These are phyloP conservation scores for Microbotryum intermedium DNA, from an alignment of 1,284 basidiomycete genomes.

Conservation along the genomic window DNA sequence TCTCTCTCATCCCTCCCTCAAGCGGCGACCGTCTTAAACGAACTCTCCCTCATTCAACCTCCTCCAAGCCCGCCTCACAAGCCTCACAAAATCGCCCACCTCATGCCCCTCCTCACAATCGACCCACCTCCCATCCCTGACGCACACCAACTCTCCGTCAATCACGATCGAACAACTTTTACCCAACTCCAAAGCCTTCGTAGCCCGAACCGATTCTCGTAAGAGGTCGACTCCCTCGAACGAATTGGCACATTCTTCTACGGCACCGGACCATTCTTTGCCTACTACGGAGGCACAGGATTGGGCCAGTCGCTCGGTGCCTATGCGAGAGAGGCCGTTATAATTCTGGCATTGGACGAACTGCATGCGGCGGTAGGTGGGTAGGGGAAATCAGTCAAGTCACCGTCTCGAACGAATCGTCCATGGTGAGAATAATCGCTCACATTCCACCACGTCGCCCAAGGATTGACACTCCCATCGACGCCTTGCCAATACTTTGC, in stretches of 20 bases:
- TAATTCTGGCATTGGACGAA: slow-evolving; percentile 30
- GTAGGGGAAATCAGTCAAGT: no score
- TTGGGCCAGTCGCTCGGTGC: slow-evolving; percentile 19
- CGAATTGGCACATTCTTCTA: slow-evolving; percentile 18
- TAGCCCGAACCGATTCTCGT: slow-evolving; percentile 7
- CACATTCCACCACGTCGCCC: slow-evolving; percentile 23
- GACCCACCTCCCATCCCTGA: slow-evolving; percentile 24
- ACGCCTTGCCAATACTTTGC: slow-evolving; percentile 5
- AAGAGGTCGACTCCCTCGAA: slow-evolving; percentile 19
- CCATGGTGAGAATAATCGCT: background rate
- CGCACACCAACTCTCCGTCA: slow-evolving; percentile 15
- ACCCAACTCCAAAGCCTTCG: slow-evolving; percentile 8
- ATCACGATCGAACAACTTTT: slow-evolving; percentile 32
- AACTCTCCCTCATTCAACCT: background rate
- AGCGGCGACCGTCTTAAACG: no score
- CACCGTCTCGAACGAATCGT: no score
- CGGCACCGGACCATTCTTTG: slow-evolving; percentile 11
- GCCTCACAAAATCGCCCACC: slow-evolving; percentile 14
- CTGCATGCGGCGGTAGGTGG: background rate
- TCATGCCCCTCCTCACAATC: slow-evolving; percentile 21
- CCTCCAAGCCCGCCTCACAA: slow-evolving; percentile 1
- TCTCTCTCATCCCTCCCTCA: no score
- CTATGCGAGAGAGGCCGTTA: slow-evolving; percentile 25
- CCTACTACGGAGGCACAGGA: slow-evolving; percentile 29
- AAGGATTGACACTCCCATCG: slow-evolving; percentile 4